These are phyloP conservation scores for Boletus smithii DNA, from an alignment of 1,284 basidiomycete genomes.

Conservation along the genomic window DNA sequence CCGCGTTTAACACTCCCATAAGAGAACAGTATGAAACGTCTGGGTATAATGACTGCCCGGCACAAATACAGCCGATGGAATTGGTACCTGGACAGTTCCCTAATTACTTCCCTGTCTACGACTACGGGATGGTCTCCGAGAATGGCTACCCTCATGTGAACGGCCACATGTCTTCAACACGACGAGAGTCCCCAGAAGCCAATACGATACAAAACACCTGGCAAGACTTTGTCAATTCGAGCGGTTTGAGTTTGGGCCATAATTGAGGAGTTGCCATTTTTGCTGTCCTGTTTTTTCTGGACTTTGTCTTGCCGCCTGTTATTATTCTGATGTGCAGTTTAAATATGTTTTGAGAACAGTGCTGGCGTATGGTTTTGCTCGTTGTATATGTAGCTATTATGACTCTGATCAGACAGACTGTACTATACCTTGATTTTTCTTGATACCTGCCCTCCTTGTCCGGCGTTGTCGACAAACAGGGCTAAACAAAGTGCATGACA, in stretches of 20 bases:
- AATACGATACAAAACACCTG: conserved; percentile 55
- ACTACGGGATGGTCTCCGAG: conserved; percentile 49
- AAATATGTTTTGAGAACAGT: conserved; percentile 14
- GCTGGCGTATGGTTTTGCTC: conserved; percentile 4
- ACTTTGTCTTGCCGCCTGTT: conserved; percentile 3
- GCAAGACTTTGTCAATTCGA: conserved; percentile 52
- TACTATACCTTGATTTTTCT: conserved; percentile 25
- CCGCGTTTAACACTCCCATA: conserved; percentile 27
- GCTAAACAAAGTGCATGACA: conserved; percentile 17
- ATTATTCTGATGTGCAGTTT: conserved; percentile 5
- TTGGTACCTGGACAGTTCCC: conserved; percentile 45
- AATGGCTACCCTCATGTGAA: conserved; percentile 37
- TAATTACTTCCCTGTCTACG: conserved; percentile 73
- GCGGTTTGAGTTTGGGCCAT: conserved; percentile 27
- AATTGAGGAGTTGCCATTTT: too few species aligned
- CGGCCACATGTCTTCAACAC: conserved; percentile 34
- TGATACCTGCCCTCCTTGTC: conserved; percentile 7
- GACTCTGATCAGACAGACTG: conserved; percentile 4
- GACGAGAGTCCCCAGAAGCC: conserved; percentile 51
- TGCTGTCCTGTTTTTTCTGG: conserved; percentile 3
- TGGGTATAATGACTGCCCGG: conserved; percentile 23
- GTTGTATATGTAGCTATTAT: conserved; percentile 22
- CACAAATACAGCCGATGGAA: conserved; percentile 33
- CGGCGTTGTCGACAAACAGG: conserved; percentile 23
- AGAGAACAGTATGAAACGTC: conserved; percentile 30